A percentile compares a stretch with the other conserved stretches of the same genome.
These are phyloP conservation scores for Lichtheimia ramosa DNA, from an alignment of 371 early-diverging fungal genomes.

Conservation along the genomic window DNA sequence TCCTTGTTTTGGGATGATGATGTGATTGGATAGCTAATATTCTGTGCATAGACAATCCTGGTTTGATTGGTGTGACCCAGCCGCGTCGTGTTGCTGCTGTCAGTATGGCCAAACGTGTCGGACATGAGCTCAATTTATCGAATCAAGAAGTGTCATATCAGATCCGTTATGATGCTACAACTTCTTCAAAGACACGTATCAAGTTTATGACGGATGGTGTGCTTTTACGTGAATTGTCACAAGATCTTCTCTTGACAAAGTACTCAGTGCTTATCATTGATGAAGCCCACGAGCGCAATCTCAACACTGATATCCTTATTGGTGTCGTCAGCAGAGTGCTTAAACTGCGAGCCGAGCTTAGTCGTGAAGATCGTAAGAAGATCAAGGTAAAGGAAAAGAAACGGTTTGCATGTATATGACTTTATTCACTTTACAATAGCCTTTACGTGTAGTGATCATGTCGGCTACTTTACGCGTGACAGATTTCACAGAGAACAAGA, in stretches of 20 bases:
- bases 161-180: constrained; percentile 92
- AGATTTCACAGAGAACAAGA: constrained; percentile 87
- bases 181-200: constrained; percentile 77
- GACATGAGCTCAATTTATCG: constrained; percentile 79
- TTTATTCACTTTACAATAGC: constrained; percentile 35
- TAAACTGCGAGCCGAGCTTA: constrained; percentile 62
- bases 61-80: constrained; percentile 97
- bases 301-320: constrained; percentile 97
- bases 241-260: constrained; percentile 85
- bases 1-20: neutral
- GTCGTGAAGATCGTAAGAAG: constrained; percentile 53
- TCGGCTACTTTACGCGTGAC: constrained; percentile 96
- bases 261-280: constrained; percentile 98
- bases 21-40: neutral
- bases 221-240: constrained; percentile 89
- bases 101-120: constrained; percentile 95
- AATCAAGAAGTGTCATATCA: constrained; percentile 63
- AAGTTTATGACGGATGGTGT: constrained; percentile 99
- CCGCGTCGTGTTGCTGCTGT: constrained; percentile 99
- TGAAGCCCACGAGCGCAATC: constrained; percentile 99
- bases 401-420: neutral
- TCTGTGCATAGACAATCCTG: constrained; percentile 59
- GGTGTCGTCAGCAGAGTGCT: constrained; percentile 90
- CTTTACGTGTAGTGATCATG: constrained; percentile 97
- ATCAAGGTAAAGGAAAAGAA: constrained; percentile 40